Evolutionary conservation across 129 eudicot species (phyloP).

Genomic region (Artemisia annua): DNA sequence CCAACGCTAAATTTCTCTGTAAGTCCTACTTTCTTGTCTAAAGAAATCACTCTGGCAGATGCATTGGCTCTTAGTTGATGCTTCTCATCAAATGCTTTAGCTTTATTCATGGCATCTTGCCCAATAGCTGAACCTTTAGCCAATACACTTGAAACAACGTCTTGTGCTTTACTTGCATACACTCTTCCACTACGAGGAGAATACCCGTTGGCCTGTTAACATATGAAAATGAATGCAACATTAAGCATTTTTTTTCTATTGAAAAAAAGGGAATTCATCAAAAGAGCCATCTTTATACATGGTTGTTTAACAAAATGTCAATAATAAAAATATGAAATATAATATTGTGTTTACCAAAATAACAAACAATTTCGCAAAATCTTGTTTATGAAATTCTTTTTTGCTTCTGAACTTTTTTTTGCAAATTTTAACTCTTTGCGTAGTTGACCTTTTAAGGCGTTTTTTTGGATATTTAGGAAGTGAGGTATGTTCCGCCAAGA

Average conservation of each 20-base stretch:
- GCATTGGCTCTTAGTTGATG: constrained; percentile 88
- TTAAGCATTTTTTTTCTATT: not conserved
- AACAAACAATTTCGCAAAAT: too few relatives aligned
- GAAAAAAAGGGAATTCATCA: not conserved
- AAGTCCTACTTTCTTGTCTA: constrained; percentile 78
- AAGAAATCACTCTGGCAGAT: constrained; percentile 76
- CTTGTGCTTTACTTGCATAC: constrained; percentile 88
- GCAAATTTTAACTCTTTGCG: too few relatives aligned
- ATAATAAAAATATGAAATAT: too few relatives aligned
- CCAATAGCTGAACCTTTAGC: constrained; percentile 92
- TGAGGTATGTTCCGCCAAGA: too few relatives aligned
- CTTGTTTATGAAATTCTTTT: too few relatives aligned
- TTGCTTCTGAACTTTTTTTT: too few relatives aligned
- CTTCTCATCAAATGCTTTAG: constrained; percentile 94
- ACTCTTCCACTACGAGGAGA: constrained; percentile 68
- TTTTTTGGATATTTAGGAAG: too few relatives aligned
- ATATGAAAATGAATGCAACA: not conserved
- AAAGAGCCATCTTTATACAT: not conserved
- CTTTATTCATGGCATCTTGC: constrained; percentile 92
- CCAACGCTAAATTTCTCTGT: constrained; percentile 86
- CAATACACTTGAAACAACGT: constrained; percentile 77
- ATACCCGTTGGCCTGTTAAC: constrained; percentile 48
- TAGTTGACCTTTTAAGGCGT: too few relatives aligned
- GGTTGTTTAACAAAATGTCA: too few relatives aligned
- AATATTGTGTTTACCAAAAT: too few relatives aligned